Evolutionary conservation across 306 rosid genomes (phyloP).

Genomic region (Oxytropis ochrocephala): DNA sequence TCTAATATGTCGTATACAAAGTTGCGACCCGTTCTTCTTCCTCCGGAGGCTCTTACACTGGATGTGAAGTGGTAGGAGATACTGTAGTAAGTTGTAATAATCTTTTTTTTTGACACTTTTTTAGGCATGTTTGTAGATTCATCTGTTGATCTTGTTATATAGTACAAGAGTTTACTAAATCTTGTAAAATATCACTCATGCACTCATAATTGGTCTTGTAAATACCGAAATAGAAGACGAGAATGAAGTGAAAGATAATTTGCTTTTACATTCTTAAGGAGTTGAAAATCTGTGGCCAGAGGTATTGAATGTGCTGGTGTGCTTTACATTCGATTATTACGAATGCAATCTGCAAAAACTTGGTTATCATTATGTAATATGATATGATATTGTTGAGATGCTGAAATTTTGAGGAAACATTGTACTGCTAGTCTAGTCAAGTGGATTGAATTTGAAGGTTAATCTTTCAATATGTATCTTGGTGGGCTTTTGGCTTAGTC

Average conservation of each 20-base stretch:
- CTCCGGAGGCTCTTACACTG: slow-evolving; percentile 76
- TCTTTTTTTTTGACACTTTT: background rate
- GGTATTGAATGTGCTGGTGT: background rate
- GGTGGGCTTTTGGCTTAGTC: no score
- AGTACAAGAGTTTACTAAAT: slow-evolving; percentile 1
- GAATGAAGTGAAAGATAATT: background rate
- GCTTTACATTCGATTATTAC: background rate
- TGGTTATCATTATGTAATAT: background rate
- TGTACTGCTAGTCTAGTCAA: background rate
- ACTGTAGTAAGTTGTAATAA: slow-evolving; percentile 27
- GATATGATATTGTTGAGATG: background rate
- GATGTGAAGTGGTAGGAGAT: slow-evolving; percentile 80
- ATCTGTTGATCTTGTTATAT: slow-evolving; percentile 12
- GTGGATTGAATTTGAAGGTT: no score
- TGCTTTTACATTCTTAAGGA: slow-evolving; percentile 11
- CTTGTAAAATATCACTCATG: slow-evolving; percentile 22
- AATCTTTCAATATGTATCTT: no score
- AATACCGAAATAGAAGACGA: slow-evolving; percentile 23
- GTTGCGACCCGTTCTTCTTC: slow-evolving; percentile 59
- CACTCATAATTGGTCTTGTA: slow-evolving; percentile 35
- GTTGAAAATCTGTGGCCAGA: background rate
- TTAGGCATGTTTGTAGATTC: slow-evolving; percentile 13
- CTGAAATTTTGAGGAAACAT: background rate
- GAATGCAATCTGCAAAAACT: slow-evolving; percentile 11
- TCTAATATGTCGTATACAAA: slow-evolving; percentile 74